Conservation (phyloP, 2,329 filamentous ascomycete species). For the Hymenoscyphus fructigenus region DNA sequence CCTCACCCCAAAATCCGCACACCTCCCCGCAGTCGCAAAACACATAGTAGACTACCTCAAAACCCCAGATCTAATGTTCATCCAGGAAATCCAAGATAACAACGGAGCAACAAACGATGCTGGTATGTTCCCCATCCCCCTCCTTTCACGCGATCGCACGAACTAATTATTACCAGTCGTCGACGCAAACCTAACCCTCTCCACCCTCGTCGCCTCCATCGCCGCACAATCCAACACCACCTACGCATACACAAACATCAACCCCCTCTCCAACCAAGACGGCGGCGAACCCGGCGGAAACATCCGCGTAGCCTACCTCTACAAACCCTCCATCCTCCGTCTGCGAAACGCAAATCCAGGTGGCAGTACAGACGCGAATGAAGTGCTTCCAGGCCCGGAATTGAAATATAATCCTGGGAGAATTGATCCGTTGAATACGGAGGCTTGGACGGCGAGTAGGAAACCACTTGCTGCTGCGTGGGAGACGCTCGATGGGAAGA, state of each 20-base stretch:
- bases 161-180: conserved; percentile 36
- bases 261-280: conserved; percentile 58
- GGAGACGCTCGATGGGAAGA: conserved; percentile 54
- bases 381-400: conserved; percentile 55
- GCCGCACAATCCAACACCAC: conserved; percentile 46
- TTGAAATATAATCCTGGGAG: conserved; percentile 68
- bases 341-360: conserved; percentile 61
- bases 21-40: conserved; percentile 57
- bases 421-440: conserved; percentile 59
- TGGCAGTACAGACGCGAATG: conserved; percentile 51
- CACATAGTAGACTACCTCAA: conserved; percentile 65
- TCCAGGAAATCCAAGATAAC: conserved; percentile 72
- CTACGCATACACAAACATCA: conserved; percentile 61
- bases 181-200: conserved; percentile 57
- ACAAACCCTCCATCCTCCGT: conserved; percentile 58
- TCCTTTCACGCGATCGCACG: background rate
- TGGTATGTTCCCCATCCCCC: conserved; percentile 31
- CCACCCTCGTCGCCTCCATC: conserved; percentile 55
- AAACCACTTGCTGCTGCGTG: conserved; percentile 69
- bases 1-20: conserved; percentile 54
- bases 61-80: conserved; percentile 63
- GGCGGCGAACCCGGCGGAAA: conserved; percentile 70
- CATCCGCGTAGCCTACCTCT: conserved; percentile 70
- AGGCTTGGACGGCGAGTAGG: conserved; percentile 59
- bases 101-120: conserved; percentile 61